Evolutionary conservation across 805 yeast genomes (phyloP).

Genomic region (Yamadazyma olivae): DNA sequence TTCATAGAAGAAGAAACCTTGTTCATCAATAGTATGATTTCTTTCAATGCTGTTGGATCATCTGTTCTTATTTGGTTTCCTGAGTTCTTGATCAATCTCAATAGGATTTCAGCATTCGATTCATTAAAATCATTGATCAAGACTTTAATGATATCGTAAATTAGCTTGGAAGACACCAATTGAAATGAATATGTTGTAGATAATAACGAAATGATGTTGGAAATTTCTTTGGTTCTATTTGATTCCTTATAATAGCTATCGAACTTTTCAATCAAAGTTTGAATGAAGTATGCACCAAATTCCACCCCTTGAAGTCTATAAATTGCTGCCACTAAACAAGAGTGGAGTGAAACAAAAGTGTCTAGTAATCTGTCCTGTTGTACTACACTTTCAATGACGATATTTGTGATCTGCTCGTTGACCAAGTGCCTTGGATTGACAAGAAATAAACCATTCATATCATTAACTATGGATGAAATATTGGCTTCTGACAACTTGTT

Average conservation of each 20-base stretch:
- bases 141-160: constrained; percentile 69
- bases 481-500: constrained; percentile 91
- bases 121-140: constrained; percentile 61
- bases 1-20: constrained; percentile 34
- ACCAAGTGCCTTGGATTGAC: constrained; percentile 77
- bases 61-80: constrained; percentile 88
- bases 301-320: constrained; percentile 81
- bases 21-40: constrained; percentile 63
- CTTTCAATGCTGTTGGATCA: constrained; percentile 83
- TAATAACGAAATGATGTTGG: constrained; percentile 70
- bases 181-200: constrained; percentile 78
- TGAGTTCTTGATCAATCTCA: constrained; percentile 67
- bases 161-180: constrained; percentile 64
- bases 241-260: constrained; percentile 37
- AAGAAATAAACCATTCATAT: constrained; percentile 60
- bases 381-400: constrained; percentile 61
- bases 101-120: constrained; percentile 69
- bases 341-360: constrained; percentile 73
- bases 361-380: constrained; percentile 68
- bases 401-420: constrained; percentile 62
- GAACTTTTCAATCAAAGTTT: constrained; percentile 70
- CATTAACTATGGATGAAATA: constrained; percentile 63
- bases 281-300: constrained; percentile 85
- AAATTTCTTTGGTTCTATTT: constrained; percentile 42
- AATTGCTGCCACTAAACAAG: constrained; percentile 71